Percentiles rank a stretch among this genome's conserved stretches.
Conservation (phyloP, 345 rosid species). For the Melastoma malabathricum region DNA sequence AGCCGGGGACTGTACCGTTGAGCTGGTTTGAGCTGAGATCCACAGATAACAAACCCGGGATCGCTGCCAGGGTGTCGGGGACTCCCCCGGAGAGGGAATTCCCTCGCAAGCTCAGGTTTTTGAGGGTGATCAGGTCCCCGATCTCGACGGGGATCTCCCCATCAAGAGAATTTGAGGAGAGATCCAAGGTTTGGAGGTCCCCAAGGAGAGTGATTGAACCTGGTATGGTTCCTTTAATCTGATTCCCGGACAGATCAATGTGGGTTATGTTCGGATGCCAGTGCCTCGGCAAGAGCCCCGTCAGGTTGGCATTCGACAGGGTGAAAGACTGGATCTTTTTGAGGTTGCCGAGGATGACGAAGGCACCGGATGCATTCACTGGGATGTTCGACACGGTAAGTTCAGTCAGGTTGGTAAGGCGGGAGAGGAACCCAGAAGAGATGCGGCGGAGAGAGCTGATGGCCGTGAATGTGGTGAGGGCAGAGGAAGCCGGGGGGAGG, state of each 20-base stretch:
- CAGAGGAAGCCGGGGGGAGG: slow-evolving; percentile 56
- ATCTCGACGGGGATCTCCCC: slow-evolving; percentile 55
- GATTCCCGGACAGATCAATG: slow-evolving; percentile 66
- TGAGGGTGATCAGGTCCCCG: slow-evolving; percentile 59
- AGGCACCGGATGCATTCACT: slow-evolving; percentile 55
- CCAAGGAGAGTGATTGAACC: slow-evolving; percentile 53
- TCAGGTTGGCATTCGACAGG: slow-evolving; percentile 52
- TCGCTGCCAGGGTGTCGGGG: slow-evolving; percentile 66
- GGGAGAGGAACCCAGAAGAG: slow-evolving; percentile 59
- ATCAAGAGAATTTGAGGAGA: slow-evolving; percentile 44
- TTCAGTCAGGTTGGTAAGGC: slow-evolving; percentile 62
- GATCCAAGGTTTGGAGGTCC: slow-evolving; percentile 45
- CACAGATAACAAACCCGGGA: slow-evolving; percentile 51
- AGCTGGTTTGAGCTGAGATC: slow-evolving; percentile 87
- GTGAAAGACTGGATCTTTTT: slow-evolving; percentile 39
- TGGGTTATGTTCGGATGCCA: slow-evolving; percentile 41
- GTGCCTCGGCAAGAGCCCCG: slow-evolving; percentile 50
- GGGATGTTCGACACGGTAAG: slow-evolving; percentile 50
- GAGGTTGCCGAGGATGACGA: slow-evolving; percentile 66
- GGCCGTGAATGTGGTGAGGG: slow-evolving; percentile 51
- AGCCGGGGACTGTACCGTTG: slow-evolving; percentile 76
- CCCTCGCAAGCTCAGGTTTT: slow-evolving; percentile 53
- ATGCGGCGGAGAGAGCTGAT: slow-evolving; percentile 49
- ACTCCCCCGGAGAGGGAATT: slow-evolving; percentile 73
- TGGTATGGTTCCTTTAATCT: slow-evolving; percentile 58